phyloP scores from a whole-genome alignment of 2,329 filamentous ascomycete genomes.

The Aspergillus flavus region DNA sequence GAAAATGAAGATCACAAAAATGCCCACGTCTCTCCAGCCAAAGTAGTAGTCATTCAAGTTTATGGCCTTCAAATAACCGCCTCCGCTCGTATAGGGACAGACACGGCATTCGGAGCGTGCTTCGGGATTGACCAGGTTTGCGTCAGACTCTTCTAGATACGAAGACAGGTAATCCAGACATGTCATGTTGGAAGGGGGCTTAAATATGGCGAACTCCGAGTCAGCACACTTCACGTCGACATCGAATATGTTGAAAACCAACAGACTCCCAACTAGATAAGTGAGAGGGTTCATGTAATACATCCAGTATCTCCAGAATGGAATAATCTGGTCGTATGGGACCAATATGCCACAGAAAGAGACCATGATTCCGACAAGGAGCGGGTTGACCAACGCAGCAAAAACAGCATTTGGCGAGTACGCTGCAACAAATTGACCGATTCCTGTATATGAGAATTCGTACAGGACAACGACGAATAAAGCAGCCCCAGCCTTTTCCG shows the following conservation, averaged over 20 bases:
- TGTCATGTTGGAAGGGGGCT: constrained; percentile 27
- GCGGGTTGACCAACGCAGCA: constrained; percentile 72
- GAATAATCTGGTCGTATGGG: constrained; percentile 31
- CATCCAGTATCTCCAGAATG: constrained; percentile 37
- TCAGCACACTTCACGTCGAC: constrained; percentile 27
- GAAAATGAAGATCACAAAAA: constrained; percentile 12
- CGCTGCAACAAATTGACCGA: constrained; percentile 78
- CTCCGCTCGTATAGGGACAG: constrained; percentile 17
- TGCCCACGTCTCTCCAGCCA: constrained; percentile 18
- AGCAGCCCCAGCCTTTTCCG: constrained; percentile 46
- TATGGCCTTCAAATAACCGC: constrained; percentile 17
- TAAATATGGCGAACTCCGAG: constrained; percentile 28
- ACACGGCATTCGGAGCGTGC: constrained; percentile 44
- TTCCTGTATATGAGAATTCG: constrained; percentile 69
- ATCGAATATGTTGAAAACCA: constrained; percentile 29
- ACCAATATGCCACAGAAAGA: constrained; percentile 36
- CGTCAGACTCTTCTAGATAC: constrained; percentile 3
- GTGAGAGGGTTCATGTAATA: constrained; percentile 36
- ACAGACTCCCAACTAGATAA: constrained; percentile 32
- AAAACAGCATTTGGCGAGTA: constrained; percentile 69
- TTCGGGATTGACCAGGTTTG: constrained; percentile 41
- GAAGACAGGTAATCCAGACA: not conserved
- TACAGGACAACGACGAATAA: constrained; percentile 75
- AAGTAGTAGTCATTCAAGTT: constrained; percentile 16
- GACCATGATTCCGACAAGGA: constrained; percentile 59